These are phyloP conservation scores for Corymbia citriodora DNA, from an alignment of 441 rosid species.

Conservation along the genomic window DNA sequence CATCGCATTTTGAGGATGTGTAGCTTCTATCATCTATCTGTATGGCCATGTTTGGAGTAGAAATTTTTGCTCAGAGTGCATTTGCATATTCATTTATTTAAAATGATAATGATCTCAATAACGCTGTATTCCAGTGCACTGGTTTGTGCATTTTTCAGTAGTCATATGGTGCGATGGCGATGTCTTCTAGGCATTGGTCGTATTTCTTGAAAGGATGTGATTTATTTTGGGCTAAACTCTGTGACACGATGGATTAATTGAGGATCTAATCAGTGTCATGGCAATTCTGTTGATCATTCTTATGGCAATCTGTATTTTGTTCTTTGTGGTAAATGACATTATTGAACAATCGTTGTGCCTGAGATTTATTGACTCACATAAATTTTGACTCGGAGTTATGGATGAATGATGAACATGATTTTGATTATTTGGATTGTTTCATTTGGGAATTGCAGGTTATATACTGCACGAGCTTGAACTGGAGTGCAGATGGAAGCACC, in stretches of 20 bases:
- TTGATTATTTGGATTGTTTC: not conserved
- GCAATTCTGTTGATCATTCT: not conserved
- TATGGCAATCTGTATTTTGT: not conserved
- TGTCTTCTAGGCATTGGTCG: not conserved
- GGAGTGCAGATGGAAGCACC: slow-evolving; percentile 8
- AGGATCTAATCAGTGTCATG: not conserved
- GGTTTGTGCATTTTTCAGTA: not conserved
- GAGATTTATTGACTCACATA: not conserved
- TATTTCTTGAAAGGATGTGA: not conserved
- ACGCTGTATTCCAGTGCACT: not conserved
- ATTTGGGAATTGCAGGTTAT: not conserved
- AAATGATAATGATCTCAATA: not conserved
- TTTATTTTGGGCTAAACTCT: not conserved
- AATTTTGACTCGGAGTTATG: not conserved
- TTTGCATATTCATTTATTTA: not conserved
- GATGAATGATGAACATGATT: not conserved
- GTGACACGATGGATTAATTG: not conserved
- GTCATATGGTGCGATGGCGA: not conserved
- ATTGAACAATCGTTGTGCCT: not conserved
- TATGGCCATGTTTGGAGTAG: not conserved
- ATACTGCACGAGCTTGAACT: slow-evolving; percentile 7
- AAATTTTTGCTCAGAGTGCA: not conserved
- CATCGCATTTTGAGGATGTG: not conserved
- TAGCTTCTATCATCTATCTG: not conserved
- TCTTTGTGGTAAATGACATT: not conserved